Conservation (phyloP, 345 rosid species). For the Sonneratia caseolaris region DNA sequence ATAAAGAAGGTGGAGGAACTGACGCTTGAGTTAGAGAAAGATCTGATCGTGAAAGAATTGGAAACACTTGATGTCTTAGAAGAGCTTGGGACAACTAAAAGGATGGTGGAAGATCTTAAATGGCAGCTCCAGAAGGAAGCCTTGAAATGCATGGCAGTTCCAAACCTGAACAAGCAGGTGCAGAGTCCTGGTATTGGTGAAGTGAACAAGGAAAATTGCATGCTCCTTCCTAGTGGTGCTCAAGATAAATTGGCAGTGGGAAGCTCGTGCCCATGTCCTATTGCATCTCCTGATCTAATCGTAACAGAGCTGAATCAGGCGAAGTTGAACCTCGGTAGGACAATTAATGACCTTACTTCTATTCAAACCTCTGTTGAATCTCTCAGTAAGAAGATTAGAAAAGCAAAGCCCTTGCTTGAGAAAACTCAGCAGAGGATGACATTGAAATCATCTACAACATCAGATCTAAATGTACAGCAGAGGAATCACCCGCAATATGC, state of each 20-base stretch:
- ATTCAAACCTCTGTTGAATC: slow-evolving; percentile 78
- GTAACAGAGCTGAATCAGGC: slow-evolving; percentile 82
- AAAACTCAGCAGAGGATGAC: slow-evolving; percentile 55
- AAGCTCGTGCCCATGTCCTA: slow-evolving; percentile 32
- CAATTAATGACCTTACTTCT: slow-evolving; percentile 67
- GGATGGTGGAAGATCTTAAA: slow-evolving; percentile 79
- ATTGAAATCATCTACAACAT: slow-evolving; percentile 43
- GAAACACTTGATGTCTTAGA: slow-evolving; percentile 89
- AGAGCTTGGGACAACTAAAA: slow-evolving; percentile 78
- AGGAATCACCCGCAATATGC: background rate
- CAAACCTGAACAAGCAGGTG: slow-evolving; percentile 27
- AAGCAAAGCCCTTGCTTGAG: slow-evolving; percentile 55
- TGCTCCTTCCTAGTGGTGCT: slow-evolving; percentile 13
- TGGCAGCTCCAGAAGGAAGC: slow-evolving; percentile 78
- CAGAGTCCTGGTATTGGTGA: slow-evolving; percentile 41
- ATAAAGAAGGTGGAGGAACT: slow-evolving; percentile 88
- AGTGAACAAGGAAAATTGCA: slow-evolving; percentile 42
- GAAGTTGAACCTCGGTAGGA: slow-evolving; percentile 70
- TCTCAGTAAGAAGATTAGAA: slow-evolving; percentile 67
- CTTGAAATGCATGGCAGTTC: slow-evolving; percentile 43
- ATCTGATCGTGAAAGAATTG: slow-evolving; percentile 83
- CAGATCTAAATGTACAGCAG: slow-evolving; percentile 33
- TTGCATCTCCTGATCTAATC: slow-evolving; percentile 63
- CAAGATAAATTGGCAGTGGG: slow-evolving; percentile 18
- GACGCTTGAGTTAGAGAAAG: slow-evolving; percentile 79